Evolutionary conservation across 2,329 filamentous ascomycete genomes (phyloP), one percentile per base, ranked within the genome.

Genomic region (Penicillium freii): DNA sequence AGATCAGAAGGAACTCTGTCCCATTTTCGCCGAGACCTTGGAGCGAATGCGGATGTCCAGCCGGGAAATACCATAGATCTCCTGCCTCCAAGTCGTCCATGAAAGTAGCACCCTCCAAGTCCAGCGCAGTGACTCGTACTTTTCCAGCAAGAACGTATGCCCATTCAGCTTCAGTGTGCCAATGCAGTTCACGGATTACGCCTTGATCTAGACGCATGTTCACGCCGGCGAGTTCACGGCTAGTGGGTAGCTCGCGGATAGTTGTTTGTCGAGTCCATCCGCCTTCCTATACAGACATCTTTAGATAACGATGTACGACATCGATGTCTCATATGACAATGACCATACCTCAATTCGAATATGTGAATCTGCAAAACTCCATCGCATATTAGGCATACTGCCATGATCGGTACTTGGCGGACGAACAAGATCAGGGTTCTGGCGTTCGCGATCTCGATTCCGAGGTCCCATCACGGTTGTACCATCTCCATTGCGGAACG

Each of bases 141-240:
- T 82, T 80, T 50, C 89, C 89, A 56, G 87, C 84, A 0, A 91
- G 81, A 3, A 91, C 85, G 61, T 88, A 91, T 0, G 87, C 87
- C 88, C 89, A 91, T 69, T 92, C 89, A 38, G 87, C 88, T 71
- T 90, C 87, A 65, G 89, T 90, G 78, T 92, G 89, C 89, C 89
- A 92, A 69, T 92, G 89, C 9, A 92, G 79, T 71, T 92, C 89
- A 29, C 89, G 86, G 64, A 90, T 90, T 33, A 87, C 88, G 36
- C 88, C 87, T 61, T 84, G 76, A 39, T 87, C 88, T 3, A 92
- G 83, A 11, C 88, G 83, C 89, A 92, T 92, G 71, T 92, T 90
- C 54, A 91, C 89, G 40, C 86, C 85, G 2, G 89, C 89, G 44
- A 92, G 81, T 69, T 91, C 87, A n/a, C 84, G 82, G 33, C 71